Base-by-base conservation (phyloP, 164 flowering plant species). In the Umbellularia californica region DNA sequence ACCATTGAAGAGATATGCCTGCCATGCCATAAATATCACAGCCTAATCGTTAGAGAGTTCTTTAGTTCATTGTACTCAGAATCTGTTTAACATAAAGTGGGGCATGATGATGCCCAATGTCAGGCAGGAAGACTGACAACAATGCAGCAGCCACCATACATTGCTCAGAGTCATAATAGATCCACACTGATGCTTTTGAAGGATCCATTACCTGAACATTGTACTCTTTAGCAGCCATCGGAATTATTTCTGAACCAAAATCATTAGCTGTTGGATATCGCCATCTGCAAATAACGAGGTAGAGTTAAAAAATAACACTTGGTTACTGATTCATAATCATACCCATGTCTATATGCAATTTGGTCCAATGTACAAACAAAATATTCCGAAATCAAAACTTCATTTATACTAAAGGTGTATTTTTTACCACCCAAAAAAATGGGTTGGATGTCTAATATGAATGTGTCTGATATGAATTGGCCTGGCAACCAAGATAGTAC, bases 181-280 rank as follows among this genome's bases (percentile, higher is more conserved):
- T 55, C 60, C 17, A 30, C 69, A 27, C 50, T 30, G 69, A 19
- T 13, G 19, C 33, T 66, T 28, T 13, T 15, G 28, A 25, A 11
- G 22, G 28, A 66, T 66, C 33, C 28, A 27, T 81, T 64, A 87
- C 97, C 82, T 93, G 98, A 72, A 93, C 93, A 82, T 88, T 88
- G 74, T 88, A 85, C 15, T 91, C 89, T 72, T 58, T 74, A 62
- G 90, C 90, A 69, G 96, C 93, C 17, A 85, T 77, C 22, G 98
- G 98, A 72, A 93, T 90, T 63, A 93, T 87, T 76, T 93, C 98
- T 64, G 98, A 93, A 30, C 96, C 98, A 76, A 93, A 91, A 81
- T 93, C 97, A 80, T 93, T 93, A 83, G 86, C 79, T n/a, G 88
- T 78, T n/a, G 96, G 94, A 72, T 87, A 87, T 41, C 73, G 85